Conservation (phyloP, 805 yeast species). For the Yueomyces sp. region DNA sequence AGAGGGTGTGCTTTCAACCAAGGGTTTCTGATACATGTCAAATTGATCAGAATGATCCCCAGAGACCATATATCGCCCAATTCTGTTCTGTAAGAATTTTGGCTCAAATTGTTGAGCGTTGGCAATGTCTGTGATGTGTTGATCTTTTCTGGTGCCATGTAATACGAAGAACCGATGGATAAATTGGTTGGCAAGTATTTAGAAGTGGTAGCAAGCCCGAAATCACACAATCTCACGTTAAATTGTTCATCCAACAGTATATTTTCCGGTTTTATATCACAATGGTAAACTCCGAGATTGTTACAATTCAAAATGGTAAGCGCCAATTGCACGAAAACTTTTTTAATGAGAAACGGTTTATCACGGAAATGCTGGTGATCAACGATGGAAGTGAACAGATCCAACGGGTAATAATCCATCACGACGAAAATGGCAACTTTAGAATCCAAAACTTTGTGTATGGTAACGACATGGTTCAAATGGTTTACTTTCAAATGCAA, state of each 20-base stretch:
- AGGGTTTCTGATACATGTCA: constrained; percentile 77
- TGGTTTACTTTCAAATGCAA: constrained; percentile 62
- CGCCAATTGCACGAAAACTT: constrained; percentile 60
- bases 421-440: constrained; percentile 50
- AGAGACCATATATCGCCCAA: constrained; percentile 84
- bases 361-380: constrained; percentile 49
- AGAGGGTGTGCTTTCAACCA: constrained; percentile 69
- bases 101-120: not conserved
- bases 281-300: constrained; percentile 71
- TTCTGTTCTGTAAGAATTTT: constrained; percentile 36
- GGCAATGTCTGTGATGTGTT: not conserved
- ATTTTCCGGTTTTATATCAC: constrained; percentile 94
- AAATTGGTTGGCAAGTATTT: constrained; percentile 50
- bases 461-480: constrained; percentile 67
- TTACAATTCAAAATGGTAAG: constrained; percentile 80
- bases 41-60: constrained; percentile 67
- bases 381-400: constrained; percentile 74
- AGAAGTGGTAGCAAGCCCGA: constrained; percentile 71
- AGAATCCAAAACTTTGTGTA: constrained; percentile 58
- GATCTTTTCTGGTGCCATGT: constrained; percentile 74
- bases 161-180: constrained; percentile 79
- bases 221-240: constrained; percentile 60
- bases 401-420: constrained; percentile 84
- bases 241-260: constrained; percentile 53
- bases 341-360: constrained; percentile 38